phyloP scores from a whole-genome alignment of 305 asterid species.

The Stenogyne calaminthoides region DNA sequence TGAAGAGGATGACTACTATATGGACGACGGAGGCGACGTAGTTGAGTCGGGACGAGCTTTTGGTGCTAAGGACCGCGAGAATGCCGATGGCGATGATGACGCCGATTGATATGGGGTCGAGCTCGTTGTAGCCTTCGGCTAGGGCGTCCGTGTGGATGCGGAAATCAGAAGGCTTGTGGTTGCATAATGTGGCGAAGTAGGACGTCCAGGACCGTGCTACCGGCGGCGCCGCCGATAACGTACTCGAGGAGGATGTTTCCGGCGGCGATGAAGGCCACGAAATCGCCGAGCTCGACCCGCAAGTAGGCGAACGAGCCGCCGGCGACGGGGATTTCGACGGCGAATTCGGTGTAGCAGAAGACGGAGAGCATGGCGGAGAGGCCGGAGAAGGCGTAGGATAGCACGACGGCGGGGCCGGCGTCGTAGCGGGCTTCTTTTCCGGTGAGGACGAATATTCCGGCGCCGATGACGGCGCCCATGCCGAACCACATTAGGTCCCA shows the following conservation, averaged over 20 bases:
- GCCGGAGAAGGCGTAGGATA: slow-evolving; percentile 69
- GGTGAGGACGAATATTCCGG: slow-evolving; percentile 85
- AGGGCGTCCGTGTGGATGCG: slow-evolving; percentile 52
- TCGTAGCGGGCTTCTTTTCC: slow-evolving; percentile 56
- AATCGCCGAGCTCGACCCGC: slow-evolving; percentile 85
- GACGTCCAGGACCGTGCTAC: slow-evolving; percentile 97
- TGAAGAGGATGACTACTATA: slow-evolving; percentile 59
- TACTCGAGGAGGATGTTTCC: slow-evolving; percentile 92
- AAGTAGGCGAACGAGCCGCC: slow-evolving; percentile 92
- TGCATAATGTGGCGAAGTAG: slow-evolving; percentile 76
- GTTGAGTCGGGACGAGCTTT: slow-evolving; percentile 78
- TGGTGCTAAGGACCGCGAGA: slow-evolving; percentile 68
- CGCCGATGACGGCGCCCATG: slow-evolving; percentile 85
- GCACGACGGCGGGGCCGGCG: slow-evolving; percentile 86
- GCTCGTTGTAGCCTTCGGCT: slow-evolving; percentile 50
- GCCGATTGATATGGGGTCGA: slow-evolving; percentile 83
- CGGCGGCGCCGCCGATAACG: slow-evolving; percentile 73
- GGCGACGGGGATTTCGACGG: slow-evolving; percentile 83
- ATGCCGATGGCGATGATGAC: slow-evolving; percentile 48
- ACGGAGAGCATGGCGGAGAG: slow-evolving; percentile 79
- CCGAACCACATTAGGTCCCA: slow-evolving; percentile 94
- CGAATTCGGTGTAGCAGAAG: slow-evolving; percentile 80
- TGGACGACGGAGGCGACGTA: slow-evolving; percentile 71
- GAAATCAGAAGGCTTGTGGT: slow-evolving; percentile 51
- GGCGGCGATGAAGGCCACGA: slow-evolving; percentile 80